Evolutionary conservation across 495 filamentous ascomycete species (phyloP).

Genomic region (Lichina pygmaea): DNA sequence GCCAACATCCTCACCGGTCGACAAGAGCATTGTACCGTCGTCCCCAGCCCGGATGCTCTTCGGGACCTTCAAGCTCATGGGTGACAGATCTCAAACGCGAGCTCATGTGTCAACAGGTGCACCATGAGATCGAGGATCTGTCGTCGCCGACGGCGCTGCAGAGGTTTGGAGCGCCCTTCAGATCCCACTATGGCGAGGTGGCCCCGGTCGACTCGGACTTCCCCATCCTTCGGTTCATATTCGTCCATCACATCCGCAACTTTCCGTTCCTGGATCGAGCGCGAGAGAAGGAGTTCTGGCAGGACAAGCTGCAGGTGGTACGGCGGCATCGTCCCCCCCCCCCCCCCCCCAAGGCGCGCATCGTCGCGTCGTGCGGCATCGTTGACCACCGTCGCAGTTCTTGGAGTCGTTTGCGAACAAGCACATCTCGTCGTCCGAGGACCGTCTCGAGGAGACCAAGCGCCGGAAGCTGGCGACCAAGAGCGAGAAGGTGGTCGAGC

Average conservation of each 20-base stretch:
- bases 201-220: slow-evolving; percentile 82
- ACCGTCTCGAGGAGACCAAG: slow-evolving; percentile 88
- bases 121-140: slow-evolving; percentile 69
- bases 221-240: slow-evolving; percentile 84
- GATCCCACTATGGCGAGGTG: slow-evolving; percentile 74
- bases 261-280: slow-evolving; percentile 94
- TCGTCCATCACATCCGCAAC: slow-evolving; percentile 91
- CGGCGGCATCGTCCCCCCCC: slow-evolving; percentile 6
- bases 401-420: slow-evolving; percentile 95
- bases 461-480: slow-evolving; percentile 74
- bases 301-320: slow-evolving; percentile 89
- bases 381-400: slow-evolving; percentile 27
- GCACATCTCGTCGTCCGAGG: slow-evolving; percentile 87
- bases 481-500: slow-evolving; percentile 78
- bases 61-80: neutral
- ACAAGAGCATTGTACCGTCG: slow-evolving; percentile 75
- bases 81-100: slow-evolving; percentile 80
- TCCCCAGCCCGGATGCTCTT: neutral
- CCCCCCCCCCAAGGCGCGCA: neutral
- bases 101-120: slow-evolving; percentile 69
- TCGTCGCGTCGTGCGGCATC: neutral
- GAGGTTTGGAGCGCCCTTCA: slow-evolving; percentile 86
- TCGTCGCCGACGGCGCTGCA: slow-evolving; percentile 84
- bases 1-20: slow-evolving; percentile 59
- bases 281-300: slow-evolving; percentile 96